Evolutionary conservation across 2,329 filamentous ascomycete species (phyloP).

Genomic region (Hymenoscyphus linearis): DNA sequence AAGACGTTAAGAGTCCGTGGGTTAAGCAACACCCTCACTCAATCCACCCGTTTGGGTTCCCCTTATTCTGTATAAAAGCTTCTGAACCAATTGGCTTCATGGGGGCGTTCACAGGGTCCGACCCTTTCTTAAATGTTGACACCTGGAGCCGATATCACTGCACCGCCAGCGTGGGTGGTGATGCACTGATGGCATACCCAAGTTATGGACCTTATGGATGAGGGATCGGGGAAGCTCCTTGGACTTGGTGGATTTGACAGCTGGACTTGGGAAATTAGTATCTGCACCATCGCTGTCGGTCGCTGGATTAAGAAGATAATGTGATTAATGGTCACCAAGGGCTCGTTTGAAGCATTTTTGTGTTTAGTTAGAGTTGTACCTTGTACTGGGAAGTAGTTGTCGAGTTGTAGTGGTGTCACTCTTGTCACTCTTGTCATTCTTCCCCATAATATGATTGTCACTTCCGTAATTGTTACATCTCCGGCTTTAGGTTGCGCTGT

Average conservation of each 20-base stretch:
- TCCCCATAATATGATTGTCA: no score
- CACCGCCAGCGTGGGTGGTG: neutral
- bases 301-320: neutral
- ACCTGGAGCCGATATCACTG: no score
- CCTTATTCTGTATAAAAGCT: no score
- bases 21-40: no score
- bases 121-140: neutral
- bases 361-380: no score
- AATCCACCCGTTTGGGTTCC: no score
- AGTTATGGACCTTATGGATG: no score
- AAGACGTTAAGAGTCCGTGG: no score
- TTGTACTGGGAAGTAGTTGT: neutral
- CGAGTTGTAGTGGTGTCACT: no score
- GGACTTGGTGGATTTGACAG: neutral
- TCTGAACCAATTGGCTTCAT: no score
- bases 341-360: neutral
- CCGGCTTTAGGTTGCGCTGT: neutral
- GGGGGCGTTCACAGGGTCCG: neutral
- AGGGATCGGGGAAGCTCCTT: neutral
- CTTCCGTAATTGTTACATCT: neutral
- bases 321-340: neutral
- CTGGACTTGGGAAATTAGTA: neutral
- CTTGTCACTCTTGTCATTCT: no score
- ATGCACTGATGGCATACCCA: no score
- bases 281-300: neutral